Base-by-base conservation (phyloP, 148 eudicot genomes). In the Chenopodium formosanum region DNA sequence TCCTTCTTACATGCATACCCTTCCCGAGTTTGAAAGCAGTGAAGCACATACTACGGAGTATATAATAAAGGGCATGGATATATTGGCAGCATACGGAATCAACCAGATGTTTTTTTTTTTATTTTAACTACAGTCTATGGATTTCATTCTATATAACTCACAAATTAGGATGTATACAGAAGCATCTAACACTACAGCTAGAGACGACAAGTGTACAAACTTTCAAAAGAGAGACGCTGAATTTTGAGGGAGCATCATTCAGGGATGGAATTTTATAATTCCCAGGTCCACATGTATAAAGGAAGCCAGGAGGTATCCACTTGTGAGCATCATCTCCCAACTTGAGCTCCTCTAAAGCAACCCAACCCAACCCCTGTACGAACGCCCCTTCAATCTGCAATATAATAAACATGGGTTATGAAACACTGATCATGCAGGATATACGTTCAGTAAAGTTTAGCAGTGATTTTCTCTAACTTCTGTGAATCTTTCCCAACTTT, bases 371-470 rank as follows among this genome's bases (percentile, higher is more conserved):
- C 50, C 99, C 99, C 86, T 96, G 99, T 44, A 94, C 79, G 81
- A 96, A 96, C 75, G 97, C 99, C 83, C 99, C 99, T 88, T 96
- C 99, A 68, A 96, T 91, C 99, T 95, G 97, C 80, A 80, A 83
- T 23, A 23, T 23, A 23, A 23, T 46, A 77, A 67, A 62, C 74
- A 80, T 7, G 74, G 23, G 3, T 23, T 22, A 47, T 73, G 31
- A 67, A 69, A n/a, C 29, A 74, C 37, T 20, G 22, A 74, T 37
- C 32, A 79, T 34, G 52, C 69, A 32, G 56, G 31, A 68, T 16
- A 53, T 53, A 9, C 25, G 22, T 60, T 19, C n/a, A 60, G 12
- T 22, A 4, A 60, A 60, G 5, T 19, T 60, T 7, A 60, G 65
- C 13, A 60, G 65, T 60, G 65, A n/a, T 60, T 60, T 22, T n/a